Percentiles rank a stretch among this genome's conserved stretches.
phyloP scores from a whole-genome alignment of 2,329 filamentous ascomycete genomes.

The Diplodia sapinea region DNA sequence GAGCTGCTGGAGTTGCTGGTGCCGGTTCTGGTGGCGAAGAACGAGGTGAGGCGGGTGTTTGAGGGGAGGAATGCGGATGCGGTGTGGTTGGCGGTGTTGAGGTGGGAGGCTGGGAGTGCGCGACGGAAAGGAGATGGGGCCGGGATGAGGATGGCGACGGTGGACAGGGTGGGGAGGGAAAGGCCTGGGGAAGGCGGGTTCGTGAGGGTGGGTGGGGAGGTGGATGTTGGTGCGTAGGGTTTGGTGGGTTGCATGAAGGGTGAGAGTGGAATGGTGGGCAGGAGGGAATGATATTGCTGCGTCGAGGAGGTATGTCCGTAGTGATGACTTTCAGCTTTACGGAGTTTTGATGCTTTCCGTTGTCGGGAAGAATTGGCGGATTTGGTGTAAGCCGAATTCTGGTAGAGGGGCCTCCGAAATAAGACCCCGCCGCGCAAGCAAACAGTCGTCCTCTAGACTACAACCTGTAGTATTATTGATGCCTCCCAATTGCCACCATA shows the following conservation, averaged over 20 bases:
- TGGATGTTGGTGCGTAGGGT: not conserved
- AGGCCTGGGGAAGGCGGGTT: not conserved
- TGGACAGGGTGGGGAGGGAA: not conserved
- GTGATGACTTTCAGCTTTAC: not conserved
- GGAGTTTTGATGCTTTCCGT: not conserved
- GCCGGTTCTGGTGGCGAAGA: constrained; percentile 44
- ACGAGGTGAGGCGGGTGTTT: constrained; percentile 62
- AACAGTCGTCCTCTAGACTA: no score
- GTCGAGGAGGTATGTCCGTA: not conserved
- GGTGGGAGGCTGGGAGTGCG: not conserved
- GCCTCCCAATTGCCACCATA: no score
- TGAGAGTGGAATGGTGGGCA: not conserved
- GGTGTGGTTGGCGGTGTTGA: constrained; percentile 66
- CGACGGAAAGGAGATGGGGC: not conserved
- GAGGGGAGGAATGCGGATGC: constrained; percentile 73
- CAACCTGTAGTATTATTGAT: no score
- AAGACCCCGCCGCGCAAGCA: not conserved
- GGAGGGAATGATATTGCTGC: not conserved
- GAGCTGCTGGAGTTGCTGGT: constrained; percentile 69
- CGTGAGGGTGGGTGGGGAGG: not conserved
- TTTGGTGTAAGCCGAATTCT: not conserved
- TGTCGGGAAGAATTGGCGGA: not conserved
- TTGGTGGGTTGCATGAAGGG: not conserved
- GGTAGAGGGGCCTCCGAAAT: not conserved
- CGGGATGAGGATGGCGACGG: not conserved